Evolutionary conservation across 305 asterid species (phyloP).

Genomic region (Rubia balearica): DNA sequence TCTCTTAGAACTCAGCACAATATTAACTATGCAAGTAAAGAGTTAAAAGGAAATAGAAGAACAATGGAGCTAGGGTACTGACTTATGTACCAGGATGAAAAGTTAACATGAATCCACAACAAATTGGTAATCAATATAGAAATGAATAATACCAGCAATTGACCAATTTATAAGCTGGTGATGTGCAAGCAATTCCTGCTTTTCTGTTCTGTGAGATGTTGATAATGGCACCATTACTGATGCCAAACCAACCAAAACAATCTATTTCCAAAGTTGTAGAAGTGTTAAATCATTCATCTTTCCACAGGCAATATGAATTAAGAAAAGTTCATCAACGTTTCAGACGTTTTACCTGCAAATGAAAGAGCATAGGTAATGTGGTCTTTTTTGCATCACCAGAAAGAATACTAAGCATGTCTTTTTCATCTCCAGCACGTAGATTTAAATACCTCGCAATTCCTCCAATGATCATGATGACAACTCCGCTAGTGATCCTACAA

Average conservation of each 20-base stretch:
- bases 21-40: neutral
- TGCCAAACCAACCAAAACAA: too few species aligned
- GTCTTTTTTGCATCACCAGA: slow-evolving; percentile 41
- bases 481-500: slow-evolving; percentile 63
- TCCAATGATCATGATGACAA: slow-evolving; percentile 60
- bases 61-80: neutral
- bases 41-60: neutral
- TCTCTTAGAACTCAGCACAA: neutral
- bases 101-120: neutral
- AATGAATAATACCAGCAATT: neutral
- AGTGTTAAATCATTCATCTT: neutral
- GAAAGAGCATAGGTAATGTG: slow-evolving; percentile 54
- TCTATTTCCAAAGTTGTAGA: too few species aligned
- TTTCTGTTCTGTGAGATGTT: too few species aligned
- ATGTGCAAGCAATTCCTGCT: slow-evolving; percentile 38
- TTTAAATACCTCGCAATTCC: slow-evolving; percentile 54
- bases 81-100: neutral
- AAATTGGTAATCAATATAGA: slow-evolving; percentile 37
- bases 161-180: slow-evolving; percentile 20
- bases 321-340: too few species aligned
- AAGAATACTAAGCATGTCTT: slow-evolving; percentile 43
- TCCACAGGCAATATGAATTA: too few species aligned
- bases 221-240: too few species aligned
- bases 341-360: slow-evolving; percentile 51
- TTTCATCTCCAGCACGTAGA: slow-evolving; percentile 41